phyloP scores from a whole-genome alignment of 148 eudicot species.

The Rhododendron ovatum region DNA sequence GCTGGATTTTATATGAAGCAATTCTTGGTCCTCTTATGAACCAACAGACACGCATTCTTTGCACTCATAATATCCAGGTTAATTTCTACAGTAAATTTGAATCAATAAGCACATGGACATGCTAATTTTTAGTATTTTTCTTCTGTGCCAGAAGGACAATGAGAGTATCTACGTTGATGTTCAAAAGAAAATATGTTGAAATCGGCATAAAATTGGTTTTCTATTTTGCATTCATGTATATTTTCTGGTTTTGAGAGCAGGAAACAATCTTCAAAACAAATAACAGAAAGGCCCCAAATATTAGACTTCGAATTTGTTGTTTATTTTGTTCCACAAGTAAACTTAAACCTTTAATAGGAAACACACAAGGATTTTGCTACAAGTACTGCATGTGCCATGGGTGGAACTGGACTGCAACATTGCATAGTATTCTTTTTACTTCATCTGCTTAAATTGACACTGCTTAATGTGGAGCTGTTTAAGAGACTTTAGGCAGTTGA shows the following conservation, averaged over 20 bases:
- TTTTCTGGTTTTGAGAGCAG: neutral
- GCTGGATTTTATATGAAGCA: conserved; percentile 63
- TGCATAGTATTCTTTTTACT: neutral
- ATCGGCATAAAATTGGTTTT: neutral
- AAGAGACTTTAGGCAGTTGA: too few relatives aligned
- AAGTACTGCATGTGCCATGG: neutral
- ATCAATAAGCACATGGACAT: neutral
- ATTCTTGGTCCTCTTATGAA: conserved; percentile 74
- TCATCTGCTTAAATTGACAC: neutral
- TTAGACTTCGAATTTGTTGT: neutral
- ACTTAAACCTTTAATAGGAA: neutral
- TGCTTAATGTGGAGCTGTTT: neutral
- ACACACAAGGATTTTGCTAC: neutral
- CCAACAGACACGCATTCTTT: conserved; percentile 66
- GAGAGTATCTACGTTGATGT: neutral
- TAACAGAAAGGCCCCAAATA: neutral
- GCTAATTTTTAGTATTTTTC: neutral
- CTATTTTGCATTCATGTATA: neutral
- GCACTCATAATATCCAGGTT: conserved; percentile 88
- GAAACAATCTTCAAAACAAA: neutral
- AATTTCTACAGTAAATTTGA: neutral
- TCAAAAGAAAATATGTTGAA: neutral
- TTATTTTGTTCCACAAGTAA: neutral
- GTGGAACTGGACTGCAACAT: conserved; percentile 1
- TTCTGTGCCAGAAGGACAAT: neutral